These are phyloP conservation scores for Exophiala spinifera DNA, from an alignment of 2,329 filamentous ascomycete species.

Conservation along the genomic window DNA sequence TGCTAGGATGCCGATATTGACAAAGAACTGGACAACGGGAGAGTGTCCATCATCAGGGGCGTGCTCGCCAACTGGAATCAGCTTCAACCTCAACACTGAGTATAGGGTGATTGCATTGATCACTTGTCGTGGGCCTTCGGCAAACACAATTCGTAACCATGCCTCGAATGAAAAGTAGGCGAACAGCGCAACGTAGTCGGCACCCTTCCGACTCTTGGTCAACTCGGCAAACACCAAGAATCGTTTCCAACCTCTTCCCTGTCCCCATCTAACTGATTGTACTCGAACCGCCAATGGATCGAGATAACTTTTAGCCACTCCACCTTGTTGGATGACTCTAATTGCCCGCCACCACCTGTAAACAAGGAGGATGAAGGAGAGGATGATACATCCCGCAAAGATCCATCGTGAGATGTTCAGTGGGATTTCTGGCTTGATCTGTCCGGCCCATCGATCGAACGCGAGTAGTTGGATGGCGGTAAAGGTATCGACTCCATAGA, in stretches of 20 bases:
- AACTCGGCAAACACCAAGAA: conserved; percentile 91
- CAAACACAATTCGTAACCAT: conserved; percentile 84
- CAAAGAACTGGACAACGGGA: conserved; percentile 71
- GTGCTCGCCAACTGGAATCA: conserved; percentile 61
- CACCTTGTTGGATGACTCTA: conserved; percentile 76
- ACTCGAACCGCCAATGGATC: conserved; percentile 81
- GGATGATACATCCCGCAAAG: conserved; percentile 86
- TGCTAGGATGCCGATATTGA: conserved; percentile 73
- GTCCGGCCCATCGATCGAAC: conserved; percentile 84
- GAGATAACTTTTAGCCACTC: conserved; percentile 87
- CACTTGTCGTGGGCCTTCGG: conserved; percentile 86
- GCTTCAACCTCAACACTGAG: conserved; percentile 72
- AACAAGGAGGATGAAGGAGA: conserved; percentile 77
- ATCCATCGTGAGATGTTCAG: conserved; percentile 88
- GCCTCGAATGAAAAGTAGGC: conserved; percentile 82
- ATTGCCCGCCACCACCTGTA: conserved; percentile 78
- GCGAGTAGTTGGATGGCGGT: conserved; percentile 86
- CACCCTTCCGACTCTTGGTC: conserved; percentile 86
- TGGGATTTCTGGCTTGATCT: conserved; percentile 73
- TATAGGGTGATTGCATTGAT: conserved; percentile 88
- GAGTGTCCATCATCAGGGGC: conserved; percentile 57
- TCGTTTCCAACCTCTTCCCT: conserved; percentile 75
- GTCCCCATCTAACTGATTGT: conserved; percentile 74
- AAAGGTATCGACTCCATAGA: conserved; percentile 88
- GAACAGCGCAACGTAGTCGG: conserved; percentile 86